A percentile compares a stretch with the other conserved stretches of the same genome.
phyloP scores from a whole-genome alignment of 2,329 filamentous ascomycete genomes.

The Fusarium pseudograminearum region DNA sequence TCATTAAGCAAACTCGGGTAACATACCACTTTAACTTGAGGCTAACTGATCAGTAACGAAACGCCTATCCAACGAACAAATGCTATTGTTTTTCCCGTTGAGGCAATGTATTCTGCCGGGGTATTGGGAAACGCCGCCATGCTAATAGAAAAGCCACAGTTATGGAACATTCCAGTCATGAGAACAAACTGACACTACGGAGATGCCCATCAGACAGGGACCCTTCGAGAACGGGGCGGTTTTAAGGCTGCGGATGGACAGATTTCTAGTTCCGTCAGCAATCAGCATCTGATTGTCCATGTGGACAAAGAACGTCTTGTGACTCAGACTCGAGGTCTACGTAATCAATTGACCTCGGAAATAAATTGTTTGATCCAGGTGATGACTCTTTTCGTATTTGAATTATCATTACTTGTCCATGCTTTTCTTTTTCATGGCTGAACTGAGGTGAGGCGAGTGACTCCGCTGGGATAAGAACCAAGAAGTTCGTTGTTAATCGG shows the following conservation, averaged over 20 bases:
- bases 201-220: conserved; percentile 20
- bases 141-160: conserved; percentile 5
- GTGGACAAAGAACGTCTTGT: conserved; percentile 38
- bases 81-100: neutral
- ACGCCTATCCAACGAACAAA: conserved; percentile 3
- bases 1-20: neutral
- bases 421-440: conserved; percentile 6
- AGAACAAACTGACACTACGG: conserved; percentile 18
- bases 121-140: conserved; percentile 15
- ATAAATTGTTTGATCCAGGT: conserved; percentile 3
- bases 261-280: conserved; percentile 22
- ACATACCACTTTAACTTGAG: neutral
- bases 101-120: conserved; percentile 20
- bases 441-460: conserved; percentile 4
- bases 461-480: conserved; percentile 32
- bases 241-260: conserved; percentile 13
- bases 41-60: conserved; percentile 5
- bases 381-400: conserved; percentile 1
- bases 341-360: conserved; percentile 34
- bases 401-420: neutral
- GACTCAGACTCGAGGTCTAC: conserved; percentile 33
- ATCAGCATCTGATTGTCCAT: conserved; percentile 26
- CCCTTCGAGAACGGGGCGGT: conserved; percentile 18
- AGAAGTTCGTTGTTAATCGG: conserved; percentile 26
- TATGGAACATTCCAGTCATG: conserved; percentile 44